A percentile compares a stretch with the other conserved stretches of the same genome.
These are phyloP conservation scores for Alternaria angustiovoidea DNA, from an alignment of 2,329 filamentous ascomycete genomes.

Conservation along the genomic window DNA sequence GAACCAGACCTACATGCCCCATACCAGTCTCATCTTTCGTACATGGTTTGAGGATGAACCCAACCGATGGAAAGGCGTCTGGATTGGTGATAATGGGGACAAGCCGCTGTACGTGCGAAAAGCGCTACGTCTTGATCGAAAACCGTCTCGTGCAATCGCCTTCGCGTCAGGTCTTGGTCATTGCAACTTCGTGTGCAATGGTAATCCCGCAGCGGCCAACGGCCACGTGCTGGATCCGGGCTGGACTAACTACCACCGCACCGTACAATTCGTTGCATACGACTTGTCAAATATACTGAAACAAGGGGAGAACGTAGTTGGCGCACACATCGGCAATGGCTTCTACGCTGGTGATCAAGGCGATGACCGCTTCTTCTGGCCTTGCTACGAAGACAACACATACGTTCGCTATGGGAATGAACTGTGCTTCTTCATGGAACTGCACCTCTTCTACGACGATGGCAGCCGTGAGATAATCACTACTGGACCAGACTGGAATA, in stretches of 20 bases:
- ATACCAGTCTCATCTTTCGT: conserved; percentile 53
- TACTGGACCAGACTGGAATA: background rate
- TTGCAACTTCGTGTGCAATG: conserved; percentile 52
- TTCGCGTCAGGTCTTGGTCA: conserved; percentile 54
- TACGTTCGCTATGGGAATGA: conserved; percentile 28
- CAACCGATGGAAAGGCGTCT: conserved; percentile 54
- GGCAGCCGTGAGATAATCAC: background rate
- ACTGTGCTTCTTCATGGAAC: background rate
- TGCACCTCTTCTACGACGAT: background rate
- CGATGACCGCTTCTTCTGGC: conserved; percentile 54
- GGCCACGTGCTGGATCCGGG: conserved; percentile 41
- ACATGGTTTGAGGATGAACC: conserved; percentile 53
- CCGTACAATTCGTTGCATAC: conserved; percentile 55
- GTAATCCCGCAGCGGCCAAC: conserved; percentile 46
- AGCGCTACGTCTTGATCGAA: conserved; percentile 36
- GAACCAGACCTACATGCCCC: conserved; percentile 56
- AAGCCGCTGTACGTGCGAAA: conserved; percentile 54
- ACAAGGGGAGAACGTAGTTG: conserved; percentile 47
- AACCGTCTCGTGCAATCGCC: conserved; percentile 46
- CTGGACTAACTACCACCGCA: conserved; percentile 54
- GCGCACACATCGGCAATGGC: conserved; percentile 53
- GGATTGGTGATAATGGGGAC: conserved; percentile 53
- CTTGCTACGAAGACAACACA: conserved; percentile 55
- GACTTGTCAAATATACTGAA: conserved; percentile 51
- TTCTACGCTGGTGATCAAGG: conserved; percentile 57